Conservation (phyloP, 345 rosid species). For the Erysimum cheiranthoides region DNA sequence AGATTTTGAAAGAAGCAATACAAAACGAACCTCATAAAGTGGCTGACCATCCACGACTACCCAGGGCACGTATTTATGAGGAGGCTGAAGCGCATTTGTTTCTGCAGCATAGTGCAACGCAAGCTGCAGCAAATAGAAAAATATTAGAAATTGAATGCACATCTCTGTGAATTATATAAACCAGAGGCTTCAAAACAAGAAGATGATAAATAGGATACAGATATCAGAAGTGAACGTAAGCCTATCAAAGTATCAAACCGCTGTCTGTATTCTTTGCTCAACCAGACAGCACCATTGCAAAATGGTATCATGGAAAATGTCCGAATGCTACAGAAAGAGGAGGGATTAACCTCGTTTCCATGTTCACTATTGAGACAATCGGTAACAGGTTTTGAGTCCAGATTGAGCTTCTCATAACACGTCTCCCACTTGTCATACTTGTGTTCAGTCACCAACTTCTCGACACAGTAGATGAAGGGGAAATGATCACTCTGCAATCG, state of each 20-base stretch:
- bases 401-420: slow-evolving; percentile 65
- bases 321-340: not conserved
- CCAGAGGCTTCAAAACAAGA: slow-evolving; percentile 12
- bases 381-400: slow-evolving; percentile 58
- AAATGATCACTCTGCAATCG: slow-evolving; percentile 75
- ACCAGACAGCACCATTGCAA: slow-evolving; percentile 8
- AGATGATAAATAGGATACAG: not conserved
- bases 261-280: not conserved
- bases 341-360: slow-evolving; percentile 65
- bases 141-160: not conserved
- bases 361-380: slow-evolving; percentile 70
- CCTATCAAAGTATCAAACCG: not conserved
- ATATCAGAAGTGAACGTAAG: not conserved
- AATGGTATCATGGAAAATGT: not conserved
- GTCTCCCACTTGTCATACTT: slow-evolving; percentile 71
- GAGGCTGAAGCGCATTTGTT: slow-evolving; percentile 80
- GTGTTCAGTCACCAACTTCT: slow-evolving; percentile 60
- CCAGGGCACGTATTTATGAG: slow-evolving; percentile 94
- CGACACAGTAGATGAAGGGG: slow-evolving; percentile 74
- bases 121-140: slow-evolving; percentile 60
- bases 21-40: slow-evolving; percentile 76
- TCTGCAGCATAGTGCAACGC: slow-evolving; percentile 81
- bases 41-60: slow-evolving; percentile 94
- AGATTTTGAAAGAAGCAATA: slow-evolving; percentile 15
- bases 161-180: not conserved